Evolutionary conservation across 2,329 filamentous ascomycete species (phyloP), one percentile per base, ranked within the genome.

Genomic region (Penicillium sclerotiorum): DNA sequence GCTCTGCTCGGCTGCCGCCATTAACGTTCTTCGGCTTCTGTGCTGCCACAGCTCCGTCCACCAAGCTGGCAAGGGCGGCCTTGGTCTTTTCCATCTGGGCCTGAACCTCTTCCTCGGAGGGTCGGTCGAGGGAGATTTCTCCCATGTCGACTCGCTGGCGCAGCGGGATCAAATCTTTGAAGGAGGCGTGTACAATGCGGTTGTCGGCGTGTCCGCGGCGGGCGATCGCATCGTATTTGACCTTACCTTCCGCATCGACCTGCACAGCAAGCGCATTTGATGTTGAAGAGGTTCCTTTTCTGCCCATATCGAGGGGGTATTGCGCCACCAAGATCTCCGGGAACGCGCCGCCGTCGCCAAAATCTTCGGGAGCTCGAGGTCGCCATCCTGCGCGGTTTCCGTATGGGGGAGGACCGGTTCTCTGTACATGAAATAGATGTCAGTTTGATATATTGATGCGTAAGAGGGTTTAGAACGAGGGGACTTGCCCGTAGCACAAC

Each of bases 21-120:
- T 91, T 92, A 62, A 97, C 86, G 60, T 91, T 96, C 78, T 99
- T 99, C 2, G 94, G 94, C 68, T 95, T 95, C 75, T 97, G 94
- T 8, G 94, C 88, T 3, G 91, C 87, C 17, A 95, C 86, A 1
- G 94, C 92, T 37, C 92, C 90, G 59, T 83, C 86, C 8, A 96
- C 89, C 52, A 99, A 77, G 37, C 83, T 83, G 45, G 89, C 88
- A 56, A 99, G 77, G 6, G 94, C 94, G 60, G 88, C 86, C 71
- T 91, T 90, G 18, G 94, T 99, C 71, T 87, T 86, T 69, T 96
- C 89, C 53, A 92, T 89, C 52, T 91, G 91, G 32, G 83, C 89
- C 48, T 84, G 82, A 1, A 97, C 89, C 64, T 94, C 83, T 62
- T 96, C 91, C 70, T 90, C 83, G 59, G 85, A 89, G 0, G 94